Base-by-base conservation (phyloP, 108 stramenopile genomes). In the Aurantiochytrium sp. region DNA sequence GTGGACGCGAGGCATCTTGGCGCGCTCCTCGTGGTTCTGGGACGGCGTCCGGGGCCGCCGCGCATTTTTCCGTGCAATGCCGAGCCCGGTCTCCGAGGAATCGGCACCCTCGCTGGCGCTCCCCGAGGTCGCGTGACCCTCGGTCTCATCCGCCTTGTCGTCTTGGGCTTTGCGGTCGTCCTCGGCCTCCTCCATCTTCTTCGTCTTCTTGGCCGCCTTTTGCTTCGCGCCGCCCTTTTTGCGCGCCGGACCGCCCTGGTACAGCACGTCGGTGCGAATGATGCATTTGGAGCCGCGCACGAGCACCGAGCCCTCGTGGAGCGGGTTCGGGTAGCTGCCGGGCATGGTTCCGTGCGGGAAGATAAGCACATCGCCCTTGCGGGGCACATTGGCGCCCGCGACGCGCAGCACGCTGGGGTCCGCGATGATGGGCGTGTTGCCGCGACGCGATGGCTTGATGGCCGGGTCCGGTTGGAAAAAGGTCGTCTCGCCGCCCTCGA, bases 401-500 rank as follows among this genome's bases (percentile, higher is more conserved):
- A 81, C 73, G 27, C 45, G 42, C 73, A 81, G 30, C 27, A 81
- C 45, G 73, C 73, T 81, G 0, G 45, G 12, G 45, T 81, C 73
- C 12, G 6, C 45, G 17, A 81, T 81, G 12, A 81, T 81, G 12
- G 73, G 73, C n/a, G 73, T 81, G 39, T 81, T 81, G 27, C 73
- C 73, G n/a, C 45, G 21, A 6, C 45, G 21, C 12, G 73, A 81
- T 0, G 39, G 39, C 30, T 48, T 81, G 45, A 81, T 81, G 50
- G 42, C 30, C 24, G 39, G 42, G 30, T 81, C 73, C 12, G 21
- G 42, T 6, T 42, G 41, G 91, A 93, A 95, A 89, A 96, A 96
- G 19, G 94, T 95, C 52, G 96, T 96, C 68, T 94, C 92, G 1
- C 96, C 96, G 30, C 95, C 96, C 10, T 90, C 88, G 87, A 96